Evolutionary conservation across 441 rosid genomes (phyloP).

Genomic region (Erodium moschatum): DNA sequence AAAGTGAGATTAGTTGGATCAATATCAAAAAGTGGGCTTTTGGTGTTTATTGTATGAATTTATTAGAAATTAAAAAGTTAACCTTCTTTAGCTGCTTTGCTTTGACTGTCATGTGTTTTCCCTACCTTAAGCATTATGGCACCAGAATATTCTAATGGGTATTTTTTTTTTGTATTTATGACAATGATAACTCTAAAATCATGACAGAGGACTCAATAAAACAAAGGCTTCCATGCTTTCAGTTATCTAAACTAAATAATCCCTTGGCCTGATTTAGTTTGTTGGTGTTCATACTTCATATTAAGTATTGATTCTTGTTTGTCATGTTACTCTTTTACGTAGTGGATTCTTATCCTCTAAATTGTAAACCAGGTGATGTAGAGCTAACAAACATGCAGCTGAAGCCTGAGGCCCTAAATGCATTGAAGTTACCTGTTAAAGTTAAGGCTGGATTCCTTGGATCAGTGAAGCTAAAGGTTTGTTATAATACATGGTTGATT

Average conservation of each 20-base stretch:
- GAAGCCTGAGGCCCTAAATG: constrained; percentile 98
- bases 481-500: constrained; percentile 15
- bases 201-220: not conserved
- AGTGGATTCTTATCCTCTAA: constrained; percentile 17
- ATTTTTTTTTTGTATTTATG: not conserved
- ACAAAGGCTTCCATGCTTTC: not conserved
- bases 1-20: not conserved
- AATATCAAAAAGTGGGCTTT: not conserved
- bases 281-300: not conserved
- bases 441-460: constrained; percentile 99
- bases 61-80: not conserved
- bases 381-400: constrained; percentile 94
- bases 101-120: not conserved
- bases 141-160: not conserved
- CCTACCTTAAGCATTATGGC: not conserved
- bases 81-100: not conserved
- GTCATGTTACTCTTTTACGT: not conserved
- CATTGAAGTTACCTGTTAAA: constrained; percentile 84
- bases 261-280: not conserved
- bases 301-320: not conserved
- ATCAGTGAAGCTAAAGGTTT: constrained; percentile 84
- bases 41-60: not conserved
- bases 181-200: not conserved
- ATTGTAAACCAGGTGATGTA: constrained; percentile 61
- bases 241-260: not conserved